Evolutionary conservation across 1,284 basidiomycete genomes (phyloP), one percentile per base, ranked within the genome.

Genomic region (Tilletiaria anomala): DNA sequence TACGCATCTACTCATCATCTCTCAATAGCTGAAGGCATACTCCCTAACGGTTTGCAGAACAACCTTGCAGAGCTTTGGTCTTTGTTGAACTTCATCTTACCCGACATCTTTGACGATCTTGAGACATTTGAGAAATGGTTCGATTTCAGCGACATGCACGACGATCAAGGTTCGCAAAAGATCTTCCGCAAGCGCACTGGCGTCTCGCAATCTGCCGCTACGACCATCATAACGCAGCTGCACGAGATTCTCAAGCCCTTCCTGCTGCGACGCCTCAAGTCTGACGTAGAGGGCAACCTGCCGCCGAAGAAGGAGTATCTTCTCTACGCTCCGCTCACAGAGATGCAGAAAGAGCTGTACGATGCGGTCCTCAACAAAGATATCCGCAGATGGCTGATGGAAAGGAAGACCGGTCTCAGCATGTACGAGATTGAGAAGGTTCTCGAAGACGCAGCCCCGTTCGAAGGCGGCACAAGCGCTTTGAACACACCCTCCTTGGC

Each of bases 21-120:
- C 19, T 24, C 34, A 15, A 8, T 15, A 8, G 8, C 83, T 86
- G 51, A 48, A 1, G 45, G 46, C 26, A 8, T 8, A 29, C 26
- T 29, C n/a, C 26, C n/a, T n/a, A 29, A 21, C n/a, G n/a, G n/a
- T n/a, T 29, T 29, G 26, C 62, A 86, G 82, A 96, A 97, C 69
- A 94, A 94, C 61, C 74, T 97, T 2, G 75, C 79, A 8, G 89
- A 97, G 66, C 73, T 97, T 2, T 96, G 88, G 88, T 82, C 85
- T 1, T 72, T 96, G 5, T 77, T 97, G 33, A 93, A 94, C 65
- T 97, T 94, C 26, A 60, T 65, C 32, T 26, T 61, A 16, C 58
- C 61, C 16, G 59, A 67, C 56, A 80, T 96, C 45, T 97, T 97
- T 67, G 77, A 81, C 47, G 84, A 94, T 56, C 71, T 91, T 18